phyloP scores from a whole-genome alignment of 805 yeast genomes.

The Myxozyma neotropica region DNA sequence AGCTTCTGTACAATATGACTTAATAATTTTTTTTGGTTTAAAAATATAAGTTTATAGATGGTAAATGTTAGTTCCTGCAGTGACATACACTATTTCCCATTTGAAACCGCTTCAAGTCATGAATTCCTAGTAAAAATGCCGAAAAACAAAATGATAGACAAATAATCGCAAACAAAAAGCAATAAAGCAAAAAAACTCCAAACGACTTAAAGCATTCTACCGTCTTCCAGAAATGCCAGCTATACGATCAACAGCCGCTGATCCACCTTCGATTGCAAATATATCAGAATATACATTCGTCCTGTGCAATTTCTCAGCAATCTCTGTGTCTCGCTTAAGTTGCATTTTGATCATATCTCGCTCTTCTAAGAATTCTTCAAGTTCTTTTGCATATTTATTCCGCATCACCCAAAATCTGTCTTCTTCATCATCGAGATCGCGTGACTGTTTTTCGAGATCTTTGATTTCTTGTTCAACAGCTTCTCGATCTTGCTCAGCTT shows the following conservation, averaged over 20 bases:
- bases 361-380: conserved; percentile 54
- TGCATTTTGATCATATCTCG: conserved; percentile 65
- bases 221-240: conserved; percentile 23
- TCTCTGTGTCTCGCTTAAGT: conserved; percentile 62
- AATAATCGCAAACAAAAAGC: neutral
- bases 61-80: neutral
- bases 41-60: neutral
- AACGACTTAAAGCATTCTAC: neutral
- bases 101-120: too few relatives aligned
- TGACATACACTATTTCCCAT: too few relatives aligned
- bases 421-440: conserved; percentile 49
- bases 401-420: conserved; percentile 50
- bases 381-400: conserved; percentile 60
- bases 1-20: neutral
- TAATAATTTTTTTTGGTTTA: neutral
- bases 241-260: conserved; percentile 32
- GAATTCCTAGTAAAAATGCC: too few relatives aligned
- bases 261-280: conserved; percentile 57
- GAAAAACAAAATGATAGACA: too few relatives aligned
- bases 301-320: conserved; percentile 68
- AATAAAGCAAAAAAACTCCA: neutral
- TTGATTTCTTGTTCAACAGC: conserved; percentile 55
- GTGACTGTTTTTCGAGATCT: conserved; percentile 45
- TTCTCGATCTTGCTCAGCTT: conserved; percentile 45
- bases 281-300: conserved; percentile 82